A percentile compares a stretch with the other conserved stretches of the same genome.
phyloP scores from a whole-genome alignment of 2,329 filamentous ascomycete genomes.

The Epichloe baconii region DNA sequence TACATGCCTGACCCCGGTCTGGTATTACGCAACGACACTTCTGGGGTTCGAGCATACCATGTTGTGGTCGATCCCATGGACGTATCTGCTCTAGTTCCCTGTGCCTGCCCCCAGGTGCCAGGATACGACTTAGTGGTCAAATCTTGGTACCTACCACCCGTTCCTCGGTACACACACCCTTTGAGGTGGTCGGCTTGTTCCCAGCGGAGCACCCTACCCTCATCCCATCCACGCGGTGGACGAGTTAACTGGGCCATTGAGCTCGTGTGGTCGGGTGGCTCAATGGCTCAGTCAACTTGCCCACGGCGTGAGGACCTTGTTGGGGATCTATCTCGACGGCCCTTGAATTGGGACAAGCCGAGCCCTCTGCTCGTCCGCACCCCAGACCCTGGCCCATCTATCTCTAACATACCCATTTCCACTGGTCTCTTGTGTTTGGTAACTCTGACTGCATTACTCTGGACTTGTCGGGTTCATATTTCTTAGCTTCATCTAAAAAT shows the following conservation, averaged over 20 bases:
- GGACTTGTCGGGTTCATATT: not conserved
- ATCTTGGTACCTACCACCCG: not conserved
- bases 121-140: not conserved
- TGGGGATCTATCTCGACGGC: constrained; percentile 8
- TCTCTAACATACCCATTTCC: constrained; percentile 6
- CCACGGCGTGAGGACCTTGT: constrained; percentile 1
- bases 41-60: not conserved
- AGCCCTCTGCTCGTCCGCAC: constrained; percentile 1
- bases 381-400: constrained; percentile 4
- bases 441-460: not conserved
- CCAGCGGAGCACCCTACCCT: not conserved
- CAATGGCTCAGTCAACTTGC: too few relatives aligned
- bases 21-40: not conserved
- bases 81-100: not conserved
- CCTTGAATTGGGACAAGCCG: constrained; percentile 1
- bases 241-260: too few relatives aligned
- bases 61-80: not conserved
- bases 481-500: not conserved
- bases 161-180: constrained; percentile 1
- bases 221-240: too few relatives aligned
- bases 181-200: not conserved
- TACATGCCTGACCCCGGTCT: not conserved
- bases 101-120: not conserved
- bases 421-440: constrained; percentile 1
- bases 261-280: too few relatives aligned